These are phyloP conservation scores for Cryptococcus hybrid DNA, from an alignment of 1,284 basidiomycete species.

Conservation along the genomic window DNA sequence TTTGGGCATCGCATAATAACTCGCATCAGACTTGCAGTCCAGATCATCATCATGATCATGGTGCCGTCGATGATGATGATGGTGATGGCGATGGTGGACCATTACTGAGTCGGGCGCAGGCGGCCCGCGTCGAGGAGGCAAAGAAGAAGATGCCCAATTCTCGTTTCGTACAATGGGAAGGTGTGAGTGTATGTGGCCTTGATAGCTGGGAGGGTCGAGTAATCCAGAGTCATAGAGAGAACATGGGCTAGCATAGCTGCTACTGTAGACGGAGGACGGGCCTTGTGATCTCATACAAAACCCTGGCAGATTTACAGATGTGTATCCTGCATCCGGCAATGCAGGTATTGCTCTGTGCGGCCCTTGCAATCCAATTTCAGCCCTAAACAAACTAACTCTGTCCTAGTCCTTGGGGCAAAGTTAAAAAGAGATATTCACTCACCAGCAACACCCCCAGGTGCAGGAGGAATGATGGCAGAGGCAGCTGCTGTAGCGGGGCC, in stretches of 20 bases:
- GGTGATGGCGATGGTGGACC: conserved; percentile 1
- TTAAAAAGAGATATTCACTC: conserved; percentile 1
- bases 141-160: conserved; percentile 15
- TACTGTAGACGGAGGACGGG: not conserved
- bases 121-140: conserved; percentile 7
- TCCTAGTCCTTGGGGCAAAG: too few relatives aligned
- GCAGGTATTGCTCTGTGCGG: conserved; percentile 34
- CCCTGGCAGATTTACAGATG: conserved; percentile 19
- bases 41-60: conserved; percentile 3
- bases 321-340: conserved; percentile 35
- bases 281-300: conserved; percentile 4
- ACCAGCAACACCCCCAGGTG: conserved; percentile 33
- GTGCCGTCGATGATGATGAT: conserved; percentile 12
- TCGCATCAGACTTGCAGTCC: conserved; percentile 13
- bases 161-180: conserved; percentile 9
- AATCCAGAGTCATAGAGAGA: not conserved
- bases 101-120: too few relatives aligned
- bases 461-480: conserved; percentile 28
- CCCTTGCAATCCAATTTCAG: conserved; percentile 11
- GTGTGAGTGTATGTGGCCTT: conserved; percentile 12
- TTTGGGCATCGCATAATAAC: conserved; percentile 18
- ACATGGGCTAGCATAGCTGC: not conserved
- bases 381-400: not conserved
- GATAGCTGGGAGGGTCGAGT: not conserved
- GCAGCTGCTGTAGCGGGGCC: conserved; percentile 23